A percentile compares a stretch with the other conserved stretches of the same genome.
Evolutionary conservation across 2,329 filamentous ascomycete species (phyloP).

Genomic region (Trichoderma sp.): DNA sequence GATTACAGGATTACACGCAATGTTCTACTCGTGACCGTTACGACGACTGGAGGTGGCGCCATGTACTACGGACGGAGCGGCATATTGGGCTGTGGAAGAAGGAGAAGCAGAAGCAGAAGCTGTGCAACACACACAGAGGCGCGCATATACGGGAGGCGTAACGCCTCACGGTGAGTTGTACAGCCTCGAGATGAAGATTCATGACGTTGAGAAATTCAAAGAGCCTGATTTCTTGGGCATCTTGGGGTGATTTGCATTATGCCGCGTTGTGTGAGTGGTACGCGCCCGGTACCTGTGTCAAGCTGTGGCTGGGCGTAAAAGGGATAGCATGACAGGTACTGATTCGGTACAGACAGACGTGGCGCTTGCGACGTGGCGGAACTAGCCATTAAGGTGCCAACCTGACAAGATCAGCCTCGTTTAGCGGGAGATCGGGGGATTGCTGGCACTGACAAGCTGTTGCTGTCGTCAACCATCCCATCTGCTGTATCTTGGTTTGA

Average conservation of each 20-base stretch:
- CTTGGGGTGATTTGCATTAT: not conserved
- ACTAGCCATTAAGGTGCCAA: not conserved
- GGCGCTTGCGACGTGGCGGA: conserved; percentile 16
- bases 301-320: not conserved
- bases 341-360: not conserved
- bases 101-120: not conserved
- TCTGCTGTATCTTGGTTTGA: not conserved
- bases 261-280: not conserved
- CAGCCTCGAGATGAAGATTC: not conserved
- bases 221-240: not conserved
- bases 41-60: not conserved
- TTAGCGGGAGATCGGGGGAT: not conserved
- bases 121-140: not conserved
- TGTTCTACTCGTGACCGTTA: not conserved
- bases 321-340: not conserved
- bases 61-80: not conserved
- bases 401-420: not conserved
- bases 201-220: not conserved
- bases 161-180: not conserved
- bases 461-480: not conserved
- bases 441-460: conserved; percentile 7
- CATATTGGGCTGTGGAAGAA: not conserved
- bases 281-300: not conserved
- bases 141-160: conserved; percentile 2
- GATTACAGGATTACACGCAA: not conserved